A percentile compares a stretch with the other conserved stretches of the same genome.
phyloP scores from a whole-genome alignment of 257 asterid species.

The Misopates orontium region DNA sequence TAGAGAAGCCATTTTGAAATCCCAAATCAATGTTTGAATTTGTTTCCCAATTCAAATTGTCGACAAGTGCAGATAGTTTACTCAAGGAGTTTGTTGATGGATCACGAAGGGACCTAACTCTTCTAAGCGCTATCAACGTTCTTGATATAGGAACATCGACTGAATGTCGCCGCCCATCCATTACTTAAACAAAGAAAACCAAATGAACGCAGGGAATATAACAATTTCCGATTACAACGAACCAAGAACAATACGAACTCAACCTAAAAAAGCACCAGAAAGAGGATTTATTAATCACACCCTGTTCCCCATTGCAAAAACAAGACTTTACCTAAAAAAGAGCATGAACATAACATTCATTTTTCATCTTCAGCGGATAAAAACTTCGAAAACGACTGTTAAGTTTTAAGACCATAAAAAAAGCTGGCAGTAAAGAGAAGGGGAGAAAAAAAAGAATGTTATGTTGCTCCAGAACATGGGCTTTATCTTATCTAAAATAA shows the following conservation, averaged over 20 bases:
- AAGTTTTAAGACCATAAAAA: neutral
- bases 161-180: slow-evolving; percentile 90
- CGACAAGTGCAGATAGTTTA: slow-evolving; percentile 57
- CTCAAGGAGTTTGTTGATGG: slow-evolving; percentile 77
- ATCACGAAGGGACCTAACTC: slow-evolving; percentile 92
- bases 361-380: neutral
- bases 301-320: slow-evolving; percentile 2
- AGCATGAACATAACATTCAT: neutral
- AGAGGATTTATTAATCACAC: slow-evolving; percentile 10
- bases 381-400: neutral
- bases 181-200: slow-evolving; percentile 27
- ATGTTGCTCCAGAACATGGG: slow-evolving; percentile 7
- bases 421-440: slow-evolving; percentile 1
- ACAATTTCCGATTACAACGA: slow-evolving; percentile 16
- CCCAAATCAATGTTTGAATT: slow-evolving; percentile 57
- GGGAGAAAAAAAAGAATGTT: neutral
- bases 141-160: slow-evolving; percentile 79
- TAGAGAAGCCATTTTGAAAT: slow-evolving; percentile 33
- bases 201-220: slow-evolving; percentile 5
- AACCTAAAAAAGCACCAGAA: slow-evolving; percentile 48
- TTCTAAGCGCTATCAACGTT: slow-evolving; percentile 69
- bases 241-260: slow-evolving; percentile 27
- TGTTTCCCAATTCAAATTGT: slow-evolving; percentile 69
- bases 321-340: slow-evolving; percentile 3
- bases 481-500: slow-evolving; percentile 18